Percentiles rank a stretch among this genome's conserved stretches.
Conservation (phyloP, 1,139 yeast species). For the Kodamaea derodonti region DNA sequence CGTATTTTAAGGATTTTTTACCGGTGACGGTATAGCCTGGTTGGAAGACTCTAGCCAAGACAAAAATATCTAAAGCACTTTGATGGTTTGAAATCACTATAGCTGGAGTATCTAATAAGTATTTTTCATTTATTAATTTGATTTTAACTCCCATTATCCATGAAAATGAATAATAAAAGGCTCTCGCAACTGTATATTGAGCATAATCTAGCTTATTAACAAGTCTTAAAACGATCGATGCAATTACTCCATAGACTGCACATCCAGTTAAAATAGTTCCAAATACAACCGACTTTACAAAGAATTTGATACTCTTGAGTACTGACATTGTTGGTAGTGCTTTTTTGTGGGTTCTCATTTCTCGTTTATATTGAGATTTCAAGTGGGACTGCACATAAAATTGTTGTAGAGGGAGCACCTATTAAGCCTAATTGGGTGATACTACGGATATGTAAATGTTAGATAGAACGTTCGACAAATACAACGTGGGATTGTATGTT, state of each 20-base stretch:
- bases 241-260: constrained; percentile 72
- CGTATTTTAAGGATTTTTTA: constrained; percentile 73
- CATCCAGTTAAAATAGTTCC: constrained; percentile 52
- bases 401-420: not conserved
- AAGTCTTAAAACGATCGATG: constrained; percentile 64
- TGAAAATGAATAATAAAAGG: constrained; percentile 62
- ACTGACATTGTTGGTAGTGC: constrained; percentile 6
- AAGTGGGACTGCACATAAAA: not conserved
- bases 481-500: too few relatives aligned
- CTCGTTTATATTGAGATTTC: not conserved
- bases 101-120: constrained; percentile 67
- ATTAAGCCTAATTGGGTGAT: too few relatives aligned
- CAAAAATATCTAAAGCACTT: constrained; percentile 75
- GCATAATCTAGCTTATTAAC: constrained; percentile 75
- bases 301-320: constrained; percentile 39
- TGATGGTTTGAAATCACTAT: constrained; percentile 89
- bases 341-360: constrained; percentile 1
- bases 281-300: constrained; percentile 51
- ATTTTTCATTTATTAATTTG: constrained; percentile 53
- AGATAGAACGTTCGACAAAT: too few relatives aligned
- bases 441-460: too few relatives aligned
- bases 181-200: constrained; percentile 88
- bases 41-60: constrained; percentile 82
- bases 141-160: constrained; percentile 65
- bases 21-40: constrained; percentile 91